Conservation (phyloP, 371 early-diverging fungal genomes). For the Amoeboaphelidium occidentale region DNA sequence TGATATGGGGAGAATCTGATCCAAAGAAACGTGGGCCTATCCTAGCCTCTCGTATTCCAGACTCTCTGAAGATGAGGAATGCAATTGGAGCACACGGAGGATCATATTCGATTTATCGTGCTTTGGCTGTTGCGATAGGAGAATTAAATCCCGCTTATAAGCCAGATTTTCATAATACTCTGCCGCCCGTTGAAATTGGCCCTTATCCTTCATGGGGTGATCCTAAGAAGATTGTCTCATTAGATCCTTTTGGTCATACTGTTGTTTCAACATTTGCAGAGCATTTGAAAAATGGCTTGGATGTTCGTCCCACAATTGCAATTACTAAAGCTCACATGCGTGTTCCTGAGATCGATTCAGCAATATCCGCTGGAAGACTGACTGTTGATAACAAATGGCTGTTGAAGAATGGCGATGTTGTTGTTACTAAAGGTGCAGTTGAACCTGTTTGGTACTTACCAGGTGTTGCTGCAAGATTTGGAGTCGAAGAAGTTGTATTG, state of each 20-base stretch:
- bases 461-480: constrained; percentile 70
- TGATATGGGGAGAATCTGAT: constrained; percentile 56
- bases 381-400: constrained; percentile 59
- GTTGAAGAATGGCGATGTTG: constrained; percentile 51
- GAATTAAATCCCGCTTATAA: constrained; percentile 49
- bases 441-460: constrained; percentile 94
- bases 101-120: constrained; percentile 75
- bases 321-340: constrained; percentile 85
- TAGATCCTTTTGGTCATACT: constrained; percentile 81
- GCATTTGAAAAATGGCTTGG: constrained; percentile 41
- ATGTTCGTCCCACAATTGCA: constrained; percentile 79
- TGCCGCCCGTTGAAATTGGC: constrained; percentile 56
- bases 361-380: constrained; percentile 32
- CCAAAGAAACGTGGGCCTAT: constrained; percentile 60
- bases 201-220: constrained; percentile 65
- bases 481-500: constrained; percentile 55
- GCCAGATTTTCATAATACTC: constrained; percentile 68
- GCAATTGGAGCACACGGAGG: constrained; percentile 88
- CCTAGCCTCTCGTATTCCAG: constrained; percentile 52
- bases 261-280: constrained; percentile 30
- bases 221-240: constrained; percentile 68
- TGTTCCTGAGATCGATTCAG: constrained; percentile 63
- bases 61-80: constrained; percentile 52
- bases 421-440: constrained; percentile 75
- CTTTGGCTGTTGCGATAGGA: constrained; percentile 75